Conservation (phyloP, 495 filamentous ascomycete species). For the Neurospora sp. region DNA sequence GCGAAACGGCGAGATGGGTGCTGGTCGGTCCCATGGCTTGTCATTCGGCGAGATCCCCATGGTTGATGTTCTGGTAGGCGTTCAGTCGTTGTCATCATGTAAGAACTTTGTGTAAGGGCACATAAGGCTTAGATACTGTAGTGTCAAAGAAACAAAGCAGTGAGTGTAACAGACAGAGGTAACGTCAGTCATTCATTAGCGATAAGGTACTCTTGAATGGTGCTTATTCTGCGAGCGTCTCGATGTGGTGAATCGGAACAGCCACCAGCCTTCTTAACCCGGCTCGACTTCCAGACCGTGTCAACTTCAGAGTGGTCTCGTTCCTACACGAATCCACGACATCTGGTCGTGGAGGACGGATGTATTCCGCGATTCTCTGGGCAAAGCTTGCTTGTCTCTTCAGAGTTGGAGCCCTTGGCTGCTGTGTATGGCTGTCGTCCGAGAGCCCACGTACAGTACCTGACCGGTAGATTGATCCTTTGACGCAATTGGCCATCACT, state of each 20-base stretch:
- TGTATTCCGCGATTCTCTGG: conserved; percentile 19
- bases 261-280: neutral
- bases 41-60: too few species aligned
- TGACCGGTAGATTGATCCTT: neutral
- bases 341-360: conserved; percentile 12
- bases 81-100: neutral
- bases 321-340: neutral
- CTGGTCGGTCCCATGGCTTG: too few species aligned
- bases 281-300: neutral
- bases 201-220: neutral
- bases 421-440: neutral
- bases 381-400: conserved; percentile 17
- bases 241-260: neutral
- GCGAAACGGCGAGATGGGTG: too few species aligned
- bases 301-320: neutral
- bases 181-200: neutral
- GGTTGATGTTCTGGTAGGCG: too few species aligned
- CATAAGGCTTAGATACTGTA: neutral
- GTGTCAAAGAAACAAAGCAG: neutral
- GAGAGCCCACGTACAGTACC: neutral
- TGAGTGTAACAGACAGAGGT: neutral
- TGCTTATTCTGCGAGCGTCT: neutral
- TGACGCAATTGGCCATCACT: neutral
- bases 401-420: conserved; percentile 2
- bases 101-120: neutral